These are phyloP conservation scores for Ophiostoma montium DNA, from an alignment of 2,329 filamentous ascomycete genomes.

Conservation along the genomic window DNA sequence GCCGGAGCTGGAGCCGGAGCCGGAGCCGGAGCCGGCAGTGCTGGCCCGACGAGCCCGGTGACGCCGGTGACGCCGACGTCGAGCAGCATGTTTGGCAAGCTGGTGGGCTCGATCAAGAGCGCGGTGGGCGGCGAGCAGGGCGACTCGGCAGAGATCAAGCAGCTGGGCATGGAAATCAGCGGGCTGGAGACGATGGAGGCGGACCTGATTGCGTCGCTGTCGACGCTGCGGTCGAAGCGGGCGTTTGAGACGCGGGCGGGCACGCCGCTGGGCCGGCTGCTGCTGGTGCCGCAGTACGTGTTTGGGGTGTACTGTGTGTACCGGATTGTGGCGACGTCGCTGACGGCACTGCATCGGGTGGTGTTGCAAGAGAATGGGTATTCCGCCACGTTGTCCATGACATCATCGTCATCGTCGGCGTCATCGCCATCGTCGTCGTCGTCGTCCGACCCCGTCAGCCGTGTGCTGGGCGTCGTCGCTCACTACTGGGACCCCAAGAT, in stretches of 20 bases:
- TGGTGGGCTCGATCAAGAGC: constrained; percentile 44
- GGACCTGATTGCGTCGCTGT: constrained; percentile 51
- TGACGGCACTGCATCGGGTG: constrained; percentile 51
- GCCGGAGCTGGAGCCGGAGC: not conserved
- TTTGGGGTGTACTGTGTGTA: constrained; percentile 80
- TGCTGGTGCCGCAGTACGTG: constrained; percentile 47
- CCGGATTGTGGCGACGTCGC: constrained; percentile 57
- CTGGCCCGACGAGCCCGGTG: too few species aligned
- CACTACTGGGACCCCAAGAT: constrained; percentile 74
- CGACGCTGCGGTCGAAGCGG: constrained; percentile 47
- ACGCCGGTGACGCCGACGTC: too few species aligned
- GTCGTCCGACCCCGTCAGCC: constrained; percentile 69
- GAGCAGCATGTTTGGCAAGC: constrained; percentile 44
- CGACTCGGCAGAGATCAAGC: constrained; percentile 47
- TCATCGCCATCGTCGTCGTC: constrained; percentile 43
- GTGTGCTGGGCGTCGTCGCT: constrained; percentile 64
- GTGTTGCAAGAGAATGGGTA: constrained; percentile 29
- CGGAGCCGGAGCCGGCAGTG: not conserved
- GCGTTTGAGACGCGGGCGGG: constrained; percentile 51
- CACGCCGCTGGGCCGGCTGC: constrained; percentile 50
- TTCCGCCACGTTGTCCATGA: too few species aligned
- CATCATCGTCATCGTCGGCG: constrained; percentile 47
- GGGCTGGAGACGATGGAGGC: constrained; percentile 70
- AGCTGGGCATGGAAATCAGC: constrained; percentile 59
- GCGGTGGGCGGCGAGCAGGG: constrained; percentile 41